Evolutionary conservation across 1,284 basidiomycete genomes (phyloP).

Genomic region (Fistulina hepatica): DNA sequence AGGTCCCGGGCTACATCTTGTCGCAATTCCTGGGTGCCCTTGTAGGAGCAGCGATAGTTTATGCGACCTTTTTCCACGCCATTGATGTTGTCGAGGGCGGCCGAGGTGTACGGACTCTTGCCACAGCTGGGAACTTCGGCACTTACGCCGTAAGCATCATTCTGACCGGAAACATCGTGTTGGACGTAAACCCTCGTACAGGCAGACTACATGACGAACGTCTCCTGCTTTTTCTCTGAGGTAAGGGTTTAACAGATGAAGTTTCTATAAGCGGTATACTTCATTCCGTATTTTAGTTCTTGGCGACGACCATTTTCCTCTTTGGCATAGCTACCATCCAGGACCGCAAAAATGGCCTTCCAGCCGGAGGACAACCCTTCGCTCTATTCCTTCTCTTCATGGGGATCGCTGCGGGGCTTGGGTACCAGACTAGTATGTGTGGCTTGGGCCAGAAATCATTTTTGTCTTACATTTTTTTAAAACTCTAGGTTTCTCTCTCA

Average conservation of each 20-base stretch:
- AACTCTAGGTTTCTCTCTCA: slow-evolving; percentile 39
- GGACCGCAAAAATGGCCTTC: slow-evolving; percentile 37
- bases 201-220: slow-evolving; percentile 47
- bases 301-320: slow-evolving; percentile 49
- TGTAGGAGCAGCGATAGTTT: slow-evolving; percentile 56
- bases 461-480: neutral
- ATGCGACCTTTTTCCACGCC: slow-evolving; percentile 68
- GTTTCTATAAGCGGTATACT: neutral
- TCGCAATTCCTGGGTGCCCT: slow-evolving; percentile 66
- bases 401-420: slow-evolving; percentile 42
- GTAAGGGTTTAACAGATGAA: no score
- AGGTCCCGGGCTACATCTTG: slow-evolving; percentile 64
- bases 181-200: slow-evolving; percentile 21
- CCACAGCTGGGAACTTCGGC: slow-evolving; percentile 61
- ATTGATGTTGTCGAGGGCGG: slow-evolving; percentile 65
- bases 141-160: slow-evolving; percentile 54
- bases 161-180: slow-evolving; percentile 17
- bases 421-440: slow-evolving; percentile 37
- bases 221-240: slow-evolving; percentile 52
- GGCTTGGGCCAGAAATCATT: neutral
- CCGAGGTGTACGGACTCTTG: slow-evolving; percentile 45
- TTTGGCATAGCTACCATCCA: slow-evolving; percentile 20
- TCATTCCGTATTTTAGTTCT: slow-evolving; percentile 25
- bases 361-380: slow-evolving; percentile 41
- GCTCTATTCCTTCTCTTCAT: slow-evolving; percentile 44